Percentiles rank a stretch among this genome's conserved stretches.
Conservation (phyloP, 805 yeast species). For the Brettanomyces sp. region DNA sequence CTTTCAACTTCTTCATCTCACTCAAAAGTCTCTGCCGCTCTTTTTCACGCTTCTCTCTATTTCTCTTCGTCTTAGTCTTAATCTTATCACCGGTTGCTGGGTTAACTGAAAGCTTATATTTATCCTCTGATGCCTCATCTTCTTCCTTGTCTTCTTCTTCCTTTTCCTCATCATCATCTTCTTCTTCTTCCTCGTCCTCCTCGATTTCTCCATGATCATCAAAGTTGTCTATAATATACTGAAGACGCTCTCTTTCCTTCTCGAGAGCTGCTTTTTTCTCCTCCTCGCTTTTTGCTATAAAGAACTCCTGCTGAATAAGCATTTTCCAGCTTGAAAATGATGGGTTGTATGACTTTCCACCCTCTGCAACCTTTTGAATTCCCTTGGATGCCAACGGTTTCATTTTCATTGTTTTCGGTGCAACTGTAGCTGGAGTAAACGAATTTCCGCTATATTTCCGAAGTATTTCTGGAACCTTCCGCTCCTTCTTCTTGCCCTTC, state of each 20-base stretch:
- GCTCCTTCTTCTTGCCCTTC: constrained; percentile 10
- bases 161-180: constrained; percentile 46
- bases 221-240: constrained; percentile 51
- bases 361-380: constrained; percentile 52
- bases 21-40: constrained; percentile 46
- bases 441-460: constrained; percentile 24
- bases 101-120: constrained; percentile 53
- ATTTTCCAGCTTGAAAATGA: constrained; percentile 72
- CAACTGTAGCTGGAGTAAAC: constrained; percentile 41
- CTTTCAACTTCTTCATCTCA: constrained; percentile 48
- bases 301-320: constrained; percentile 59
- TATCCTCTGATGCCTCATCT: constrained; percentile 28
- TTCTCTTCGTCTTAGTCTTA: constrained; percentile 73
- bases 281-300: constrained; percentile 57
- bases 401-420: constrained; percentile 45
- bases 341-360: constrained; percentile 92
- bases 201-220: constrained; percentile 48
- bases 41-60: constrained; percentile 54
- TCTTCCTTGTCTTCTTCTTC: constrained; percentile 40
- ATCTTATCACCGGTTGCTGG: constrained; percentile 57
- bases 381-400: constrained; percentile 47
- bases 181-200: constrained; percentile 30
- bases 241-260: constrained; percentile 56
- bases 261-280: constrained; percentile 50
- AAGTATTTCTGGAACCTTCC: constrained; percentile 32